Base-by-base conservation (phyloP, 169 alveolate species). In the Pseudocohnilembus persalinus region DNA sequence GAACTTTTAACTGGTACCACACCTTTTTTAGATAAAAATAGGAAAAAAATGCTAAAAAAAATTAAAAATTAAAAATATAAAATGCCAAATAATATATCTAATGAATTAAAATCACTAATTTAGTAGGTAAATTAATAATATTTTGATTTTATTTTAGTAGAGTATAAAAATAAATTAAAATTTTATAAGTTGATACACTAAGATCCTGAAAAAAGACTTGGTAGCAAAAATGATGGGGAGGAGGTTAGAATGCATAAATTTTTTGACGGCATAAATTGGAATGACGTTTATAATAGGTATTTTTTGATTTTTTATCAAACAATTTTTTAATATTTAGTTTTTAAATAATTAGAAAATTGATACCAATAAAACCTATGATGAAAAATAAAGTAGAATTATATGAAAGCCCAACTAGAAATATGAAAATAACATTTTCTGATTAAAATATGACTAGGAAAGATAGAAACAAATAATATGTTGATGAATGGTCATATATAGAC, bases 1-100 rank as follows among this genome's bases (percentile, higher is more conserved):
- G 97, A 94, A 84, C 84, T 95, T 93, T 65, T 95, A 30, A 93
- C 89, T 0, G 96, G 97, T 1, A 80, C 84, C 16, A 95, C 97
- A 27, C 97, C 97, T 65, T 95, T 49, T 81, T 81, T 80, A 74
- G 63, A 72, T 49, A 73, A 86, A 31, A 76, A 79, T 75, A 86
- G 75, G 86, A 76, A 82, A 31, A 82, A 86, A 27, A 27, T 89
- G 27, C 85, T 86, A 82, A 75, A 87, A 31, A 89, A 89, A 85
- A 85, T 85, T 24, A 85, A 87, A 85, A 76, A 82, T 80, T 81
- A 84, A 26, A 72, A 73, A 31, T 82, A 82, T 28, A 72, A 78
- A 76, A 77, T 86, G 28, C 89, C 91, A 25, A 63, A 74, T 24
- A 29, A 76, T 75, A 74, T 82, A 63, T 73, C 88, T 63, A 65